Evolutionary conservation across 768 basidiomycete species (phyloP).

Genomic region (Lanmaoa rubissima): DNA sequence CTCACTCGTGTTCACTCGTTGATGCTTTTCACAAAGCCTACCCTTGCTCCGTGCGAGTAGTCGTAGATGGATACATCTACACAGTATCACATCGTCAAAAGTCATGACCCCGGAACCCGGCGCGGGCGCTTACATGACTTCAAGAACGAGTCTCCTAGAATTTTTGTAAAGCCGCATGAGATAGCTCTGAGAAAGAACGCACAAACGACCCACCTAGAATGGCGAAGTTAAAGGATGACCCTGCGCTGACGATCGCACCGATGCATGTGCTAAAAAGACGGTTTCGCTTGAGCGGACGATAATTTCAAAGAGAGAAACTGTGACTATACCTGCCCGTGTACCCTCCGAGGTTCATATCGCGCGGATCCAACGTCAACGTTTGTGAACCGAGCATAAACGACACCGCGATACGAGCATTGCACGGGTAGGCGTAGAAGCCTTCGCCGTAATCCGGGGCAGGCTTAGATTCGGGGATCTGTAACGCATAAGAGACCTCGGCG

Average conservation of each 20-base stretch:
- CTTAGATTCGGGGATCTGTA: constrained; percentile 49
- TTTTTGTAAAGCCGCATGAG: neutral
- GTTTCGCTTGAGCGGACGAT: neutral
- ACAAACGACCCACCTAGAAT: constrained; percentile 20
- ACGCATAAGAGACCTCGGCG: neutral
- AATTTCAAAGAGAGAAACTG: too few species aligned
- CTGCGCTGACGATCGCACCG: constrained; percentile 49
- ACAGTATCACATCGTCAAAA: neutral
- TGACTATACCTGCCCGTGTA: constrained; percentile 29
- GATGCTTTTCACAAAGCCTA: constrained; percentile 58
- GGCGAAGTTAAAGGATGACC: neutral
- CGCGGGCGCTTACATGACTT: constrained; percentile 54
- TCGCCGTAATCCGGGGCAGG: constrained; percentile 42
- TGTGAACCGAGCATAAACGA: constrained; percentile 46
- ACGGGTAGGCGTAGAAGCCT: constrained; percentile 58
- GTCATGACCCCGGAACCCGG: neutral
- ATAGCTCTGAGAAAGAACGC: too few species aligned
- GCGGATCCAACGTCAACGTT: constrained; percentile 40
- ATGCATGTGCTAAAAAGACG: constrained; percentile 44
- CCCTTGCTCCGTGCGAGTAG: constrained; percentile 49
- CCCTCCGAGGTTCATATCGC: constrained; percentile 57
- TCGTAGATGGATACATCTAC: constrained; percentile 60
- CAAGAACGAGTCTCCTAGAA: constrained; percentile 54
- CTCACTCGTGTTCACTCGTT: constrained; percentile 25
- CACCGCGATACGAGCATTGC: constrained; percentile 35